Conservation (phyloP, 2,329 filamentous ascomycete genomes). For the Neofusicoccum ribis region DNA sequence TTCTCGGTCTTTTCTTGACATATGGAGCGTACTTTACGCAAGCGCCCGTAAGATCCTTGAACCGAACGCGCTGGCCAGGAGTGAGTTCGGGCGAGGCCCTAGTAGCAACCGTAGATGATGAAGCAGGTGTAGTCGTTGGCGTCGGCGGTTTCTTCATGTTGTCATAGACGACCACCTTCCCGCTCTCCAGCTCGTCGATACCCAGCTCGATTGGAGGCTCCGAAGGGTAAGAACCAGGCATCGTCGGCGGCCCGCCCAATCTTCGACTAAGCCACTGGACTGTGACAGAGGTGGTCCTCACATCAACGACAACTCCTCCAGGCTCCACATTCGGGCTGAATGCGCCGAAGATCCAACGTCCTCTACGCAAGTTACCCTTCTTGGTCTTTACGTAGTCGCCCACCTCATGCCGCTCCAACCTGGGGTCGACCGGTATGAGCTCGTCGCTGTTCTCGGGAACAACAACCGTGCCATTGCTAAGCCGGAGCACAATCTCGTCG, state of each 20-base stretch:
- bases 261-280: conserved; percentile 56
- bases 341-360: conserved; percentile 54
- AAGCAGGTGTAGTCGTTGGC: conserved; percentile 26
- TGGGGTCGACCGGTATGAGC: conserved; percentile 36
- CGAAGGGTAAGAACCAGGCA: conserved; percentile 20
- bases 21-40: conserved; percentile 52
- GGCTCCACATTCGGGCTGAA: conserved; percentile 53
- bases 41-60: conserved; percentile 54
- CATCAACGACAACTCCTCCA: conserved; percentile 54
- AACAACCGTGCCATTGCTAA: conserved; percentile 57
- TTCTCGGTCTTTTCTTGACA: conserved; percentile 47
- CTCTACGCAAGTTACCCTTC: conserved; percentile 53
- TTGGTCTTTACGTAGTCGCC: conserved; percentile 55
- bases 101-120: not conserved
- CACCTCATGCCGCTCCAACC: conserved; percentile 41
- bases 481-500: conserved; percentile 52
- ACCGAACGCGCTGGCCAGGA: conserved; percentile 54
- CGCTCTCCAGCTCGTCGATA: conserved; percentile 45
- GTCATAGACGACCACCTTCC: conserved; percentile 47
- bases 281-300: conserved; percentile 46
- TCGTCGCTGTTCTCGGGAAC: conserved; percentile 50
- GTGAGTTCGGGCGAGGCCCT: conserved; percentile 33
- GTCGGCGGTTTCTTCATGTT: conserved; percentile 26
- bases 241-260: conserved; percentile 29
- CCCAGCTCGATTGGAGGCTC: conserved; percentile 36